Base-by-base conservation (phyloP, 2,329 filamentous ascomycete species). In the Dothideomycetidae sp. region DNA sequence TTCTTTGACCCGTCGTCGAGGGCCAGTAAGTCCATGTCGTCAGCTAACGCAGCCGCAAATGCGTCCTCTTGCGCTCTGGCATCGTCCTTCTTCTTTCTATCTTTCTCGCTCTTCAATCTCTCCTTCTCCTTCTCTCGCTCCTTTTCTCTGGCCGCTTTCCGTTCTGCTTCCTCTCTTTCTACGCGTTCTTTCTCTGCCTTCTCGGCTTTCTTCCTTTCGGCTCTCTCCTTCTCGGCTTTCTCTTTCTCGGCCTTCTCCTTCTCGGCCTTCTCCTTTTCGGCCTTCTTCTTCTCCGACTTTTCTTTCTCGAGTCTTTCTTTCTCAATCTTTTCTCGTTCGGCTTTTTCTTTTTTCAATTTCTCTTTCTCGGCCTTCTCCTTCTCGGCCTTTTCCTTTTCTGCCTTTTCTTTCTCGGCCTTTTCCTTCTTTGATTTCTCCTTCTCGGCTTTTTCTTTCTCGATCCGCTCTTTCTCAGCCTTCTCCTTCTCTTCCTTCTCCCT, bases 61-160 rank as follows among this genome's bases (percentile, higher is more conserved):
- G 52, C 52, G 13, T 52, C 53, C 33, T 58, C 53, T 16, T 55
- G 53, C 10, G 51, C 53, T 40, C 50, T 53, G 18, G 45, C 48
- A 44, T 55, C 60, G 5, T 57, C 56, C 41, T 62, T 26, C 21
- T 26, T 66, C 41, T 68, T 63, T 34, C 66, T 63, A 32, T 48
- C 45, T 37, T 51, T 51, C 33, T 51, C 21, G 7, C n/a, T 26
- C 21, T 26, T 21, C 26, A 29, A 16, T 26, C 16, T 30, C 26
- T 37, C 34, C 31, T 40, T 26, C 21, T 26, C 21, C n/a, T 26
- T 26, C n/a, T 26, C 21, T n/a, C n/a, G 51, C 33, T 51, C 42
- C 15, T 36, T 35, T 30, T 19, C 7, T 30, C 14, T n/a, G 5
- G 33, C 33, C 11, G 39, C 26, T 16, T 26, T 26, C n/a, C 21